Evolutionary conservation across 2,329 filamentous ascomycete species (phyloP).

Genomic region (Teratosphaeria zuluensis): DNA sequence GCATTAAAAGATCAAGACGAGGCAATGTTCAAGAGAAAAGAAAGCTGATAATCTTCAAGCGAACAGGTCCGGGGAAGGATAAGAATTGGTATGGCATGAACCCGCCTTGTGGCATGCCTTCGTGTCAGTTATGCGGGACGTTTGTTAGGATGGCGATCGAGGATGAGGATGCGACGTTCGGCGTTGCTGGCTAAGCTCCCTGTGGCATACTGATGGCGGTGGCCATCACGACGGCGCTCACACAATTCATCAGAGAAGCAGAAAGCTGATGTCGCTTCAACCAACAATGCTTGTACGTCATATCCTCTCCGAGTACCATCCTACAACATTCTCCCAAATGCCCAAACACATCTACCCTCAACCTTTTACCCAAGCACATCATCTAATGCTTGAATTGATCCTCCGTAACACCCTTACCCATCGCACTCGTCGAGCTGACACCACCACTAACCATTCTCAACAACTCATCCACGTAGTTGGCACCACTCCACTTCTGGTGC

Average conservation of each 20-base stretch:
- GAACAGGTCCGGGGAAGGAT: constrained; percentile 1
- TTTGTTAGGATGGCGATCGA: background rate
- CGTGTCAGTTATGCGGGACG: constrained; percentile 1
- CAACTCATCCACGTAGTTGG: constrained; percentile 87
- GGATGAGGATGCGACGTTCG: background rate
- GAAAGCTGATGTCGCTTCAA: too few species aligned
- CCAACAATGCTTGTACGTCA: background rate
- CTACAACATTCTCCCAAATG: background rate
- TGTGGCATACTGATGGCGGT: background rate
- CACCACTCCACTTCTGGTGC: constrained; percentile 98
- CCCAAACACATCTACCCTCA: background rate
- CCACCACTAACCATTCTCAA: constrained; percentile 96
- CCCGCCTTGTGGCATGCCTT: constrained; percentile 1
- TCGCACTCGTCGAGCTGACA: constrained; percentile 82
- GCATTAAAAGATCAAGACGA: background rate
- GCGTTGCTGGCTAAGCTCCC: background rate
- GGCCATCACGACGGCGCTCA: too few species aligned
- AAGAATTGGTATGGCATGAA: constrained; percentile 4
- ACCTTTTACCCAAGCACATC: background rate
- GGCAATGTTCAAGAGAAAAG: background rate
- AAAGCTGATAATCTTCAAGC: constrained; percentile 5
- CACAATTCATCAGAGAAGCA: too few species aligned
- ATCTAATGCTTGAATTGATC: constrained; percentile 61
- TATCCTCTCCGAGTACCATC: background rate
- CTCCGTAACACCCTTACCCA: constrained; percentile 97